These are phyloP conservation scores for Theobroma grandiflorum DNA, from an alignment of 441 rosid species.

Conservation along the genomic window DNA sequence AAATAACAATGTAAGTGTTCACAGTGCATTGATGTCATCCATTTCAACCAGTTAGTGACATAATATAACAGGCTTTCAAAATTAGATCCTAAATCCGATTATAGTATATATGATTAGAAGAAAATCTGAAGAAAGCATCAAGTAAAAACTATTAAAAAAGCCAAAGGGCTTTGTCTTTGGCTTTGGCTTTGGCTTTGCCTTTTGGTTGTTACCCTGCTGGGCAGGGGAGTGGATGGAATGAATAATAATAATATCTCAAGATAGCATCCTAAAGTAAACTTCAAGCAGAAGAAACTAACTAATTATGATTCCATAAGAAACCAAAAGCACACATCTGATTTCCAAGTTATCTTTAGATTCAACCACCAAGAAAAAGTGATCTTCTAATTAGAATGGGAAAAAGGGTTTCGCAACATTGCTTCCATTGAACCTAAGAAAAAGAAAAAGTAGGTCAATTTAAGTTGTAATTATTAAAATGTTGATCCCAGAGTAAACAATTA, in stretches of 20 bases:
- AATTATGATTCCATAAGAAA: background rate
- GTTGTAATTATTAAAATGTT: background rate
- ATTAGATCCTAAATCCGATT: background rate
- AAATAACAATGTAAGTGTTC: background rate
- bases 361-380: background rate
- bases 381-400: background rate
- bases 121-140: background rate
- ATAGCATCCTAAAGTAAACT: background rate
- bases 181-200: background rate
- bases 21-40: background rate
- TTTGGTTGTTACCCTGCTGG: background rate
- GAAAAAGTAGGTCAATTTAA: background rate
- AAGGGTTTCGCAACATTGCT: background rate
- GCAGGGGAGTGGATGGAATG: background rate
- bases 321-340: background rate
- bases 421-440: background rate
- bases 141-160: too few relatives aligned
- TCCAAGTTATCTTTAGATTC: background rate
- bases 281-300: background rate
- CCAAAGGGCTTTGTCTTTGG: background rate
- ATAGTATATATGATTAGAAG: too few relatives aligned
- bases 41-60: constrained; percentile 8
- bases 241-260: background rate
- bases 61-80: background rate
- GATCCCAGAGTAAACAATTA: background rate